phyloP scores from a whole-genome alignment of 129 eudicot genomes.

The Mikania micrantha region DNA sequence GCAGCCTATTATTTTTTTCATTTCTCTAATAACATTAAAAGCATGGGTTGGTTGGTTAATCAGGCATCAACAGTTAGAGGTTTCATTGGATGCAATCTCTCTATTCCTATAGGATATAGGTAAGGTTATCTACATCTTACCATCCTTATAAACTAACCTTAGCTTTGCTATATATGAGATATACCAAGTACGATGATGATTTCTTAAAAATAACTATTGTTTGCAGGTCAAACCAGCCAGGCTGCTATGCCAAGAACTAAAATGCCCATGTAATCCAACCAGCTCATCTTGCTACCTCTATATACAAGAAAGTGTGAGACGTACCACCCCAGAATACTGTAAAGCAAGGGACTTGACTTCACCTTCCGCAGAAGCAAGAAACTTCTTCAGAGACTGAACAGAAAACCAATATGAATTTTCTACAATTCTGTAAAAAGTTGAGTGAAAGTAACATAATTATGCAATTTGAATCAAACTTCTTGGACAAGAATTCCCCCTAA shows the following conservation, averaged over 20 bases:
- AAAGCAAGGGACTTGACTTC: conserved; percentile 74
- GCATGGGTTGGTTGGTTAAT: no score
- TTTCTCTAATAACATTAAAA: no score
- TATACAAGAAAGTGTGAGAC: conserved; percentile 21
- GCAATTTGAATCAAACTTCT: background rate
- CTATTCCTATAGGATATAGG: no score
- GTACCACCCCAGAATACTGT: conserved; percentile 77
- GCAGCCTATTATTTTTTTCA: no score
- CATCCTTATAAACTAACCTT: no score
- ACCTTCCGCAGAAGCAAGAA: conserved; percentile 72
- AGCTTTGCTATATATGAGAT: no score
- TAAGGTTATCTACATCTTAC: no score
- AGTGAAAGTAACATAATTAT: background rate
- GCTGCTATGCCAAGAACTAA: background rate
- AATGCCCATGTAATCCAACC: background rate
- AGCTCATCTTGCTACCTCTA: background rate
- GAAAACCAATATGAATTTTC: background rate
- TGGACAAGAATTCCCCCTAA: background rate
- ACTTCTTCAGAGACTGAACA: conserved; percentile 68
- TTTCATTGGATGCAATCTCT: no score
- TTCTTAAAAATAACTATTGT: background rate
- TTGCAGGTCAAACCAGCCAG: background rate
- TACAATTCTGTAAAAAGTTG: background rate
- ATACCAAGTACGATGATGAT: no score
- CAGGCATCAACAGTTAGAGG: no score